These are phyloP conservation scores for Trifolium subterraneum DNA, from an alignment of 306 rosid species.

Conservation along the genomic window DNA sequence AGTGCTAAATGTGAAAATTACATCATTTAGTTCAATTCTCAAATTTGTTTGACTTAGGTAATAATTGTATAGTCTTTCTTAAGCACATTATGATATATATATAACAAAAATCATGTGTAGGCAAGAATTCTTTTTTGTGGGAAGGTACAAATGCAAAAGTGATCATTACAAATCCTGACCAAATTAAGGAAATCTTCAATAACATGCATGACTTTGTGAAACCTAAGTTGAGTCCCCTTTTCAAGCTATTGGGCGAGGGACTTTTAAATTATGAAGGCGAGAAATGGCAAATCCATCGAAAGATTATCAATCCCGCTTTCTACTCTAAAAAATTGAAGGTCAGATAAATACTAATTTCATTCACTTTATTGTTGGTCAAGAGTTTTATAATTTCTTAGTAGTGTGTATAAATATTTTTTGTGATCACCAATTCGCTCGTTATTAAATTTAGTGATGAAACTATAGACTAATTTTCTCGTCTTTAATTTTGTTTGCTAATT, in stretches of 20 bases:
- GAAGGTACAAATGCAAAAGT: constrained; percentile 53
- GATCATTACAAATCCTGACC: constrained; percentile 48
- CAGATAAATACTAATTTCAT: background rate
- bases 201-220: constrained; percentile 35
- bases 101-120: constrained; percentile 7
- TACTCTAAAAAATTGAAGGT: constrained; percentile 60
- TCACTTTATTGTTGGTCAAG: background rate
- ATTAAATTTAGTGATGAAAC: background rate
- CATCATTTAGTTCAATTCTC: no score
- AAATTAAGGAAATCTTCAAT: constrained; percentile 44
- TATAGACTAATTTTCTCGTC: background rate
- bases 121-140: constrained; percentile 21
- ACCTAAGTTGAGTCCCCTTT: constrained; percentile 38
- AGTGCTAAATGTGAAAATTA: no score
- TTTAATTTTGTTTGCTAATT: background rate
- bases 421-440: background rate
- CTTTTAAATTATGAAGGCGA: constrained; percentile 39
- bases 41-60: background rate
- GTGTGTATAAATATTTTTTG: background rate
- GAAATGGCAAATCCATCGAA: constrained; percentile 59
- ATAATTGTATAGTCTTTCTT: no score
- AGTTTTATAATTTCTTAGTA: background rate
- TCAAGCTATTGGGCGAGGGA: constrained; percentile 36
- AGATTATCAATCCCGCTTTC: constrained; percentile 58
- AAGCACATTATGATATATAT: no score